phyloP scores from a whole-genome alignment of 495 filamentous ascomycete genomes.

The Talaromyces wortmannii region DNA sequence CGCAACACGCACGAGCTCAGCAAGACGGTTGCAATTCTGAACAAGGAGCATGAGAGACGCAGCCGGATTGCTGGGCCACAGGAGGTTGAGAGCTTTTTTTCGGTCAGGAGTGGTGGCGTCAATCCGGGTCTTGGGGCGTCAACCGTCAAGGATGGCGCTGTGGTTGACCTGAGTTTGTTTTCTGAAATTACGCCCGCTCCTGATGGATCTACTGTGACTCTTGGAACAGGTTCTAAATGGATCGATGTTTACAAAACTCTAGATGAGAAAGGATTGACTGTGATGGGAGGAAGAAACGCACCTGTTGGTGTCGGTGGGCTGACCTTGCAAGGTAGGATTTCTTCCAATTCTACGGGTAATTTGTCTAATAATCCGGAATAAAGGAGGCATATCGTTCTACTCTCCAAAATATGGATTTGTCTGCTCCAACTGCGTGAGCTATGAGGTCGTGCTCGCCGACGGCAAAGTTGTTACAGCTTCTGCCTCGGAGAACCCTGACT shows the following conservation, averaged over 20 bases:
- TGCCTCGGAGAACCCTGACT: slow-evolving; percentile 27
- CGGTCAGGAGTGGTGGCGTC: slow-evolving; percentile 16
- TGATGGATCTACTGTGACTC: slow-evolving; percentile 29
- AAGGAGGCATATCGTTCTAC: slow-evolving; percentile 21
- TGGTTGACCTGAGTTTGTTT: slow-evolving; percentile 40
- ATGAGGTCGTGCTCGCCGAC: slow-evolving; percentile 58
- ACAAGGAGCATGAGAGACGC: slow-evolving; percentile 13
- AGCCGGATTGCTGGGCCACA: neutral
- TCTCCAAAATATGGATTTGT: slow-evolving; percentile 14
- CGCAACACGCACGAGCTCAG: slow-evolving; percentile 15
- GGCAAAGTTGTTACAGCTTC: slow-evolving; percentile 38
- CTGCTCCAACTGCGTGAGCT: slow-evolving; percentile 6
- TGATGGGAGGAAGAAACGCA: slow-evolving; percentile 42
- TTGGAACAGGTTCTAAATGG: slow-evolving; percentile 45
- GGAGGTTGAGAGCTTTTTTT: neutral
- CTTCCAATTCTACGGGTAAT: slow-evolving; percentile 6
- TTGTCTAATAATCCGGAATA: neutral
- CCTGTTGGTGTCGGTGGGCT: slow-evolving; percentile 50
- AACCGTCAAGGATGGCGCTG: slow-evolving; percentile 41
- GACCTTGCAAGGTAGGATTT: slow-evolving; percentile 32
- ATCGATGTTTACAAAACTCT: slow-evolving; percentile 41
- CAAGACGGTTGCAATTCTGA: slow-evolving; percentile 13
- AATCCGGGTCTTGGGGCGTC: slow-evolving; percentile 25
- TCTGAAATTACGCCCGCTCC: slow-evolving; percentile 36
- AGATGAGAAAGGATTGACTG: slow-evolving; percentile 27